Conservation (phyloP, 306 rosid species). For the Leucaena leucocephala region DNA sequence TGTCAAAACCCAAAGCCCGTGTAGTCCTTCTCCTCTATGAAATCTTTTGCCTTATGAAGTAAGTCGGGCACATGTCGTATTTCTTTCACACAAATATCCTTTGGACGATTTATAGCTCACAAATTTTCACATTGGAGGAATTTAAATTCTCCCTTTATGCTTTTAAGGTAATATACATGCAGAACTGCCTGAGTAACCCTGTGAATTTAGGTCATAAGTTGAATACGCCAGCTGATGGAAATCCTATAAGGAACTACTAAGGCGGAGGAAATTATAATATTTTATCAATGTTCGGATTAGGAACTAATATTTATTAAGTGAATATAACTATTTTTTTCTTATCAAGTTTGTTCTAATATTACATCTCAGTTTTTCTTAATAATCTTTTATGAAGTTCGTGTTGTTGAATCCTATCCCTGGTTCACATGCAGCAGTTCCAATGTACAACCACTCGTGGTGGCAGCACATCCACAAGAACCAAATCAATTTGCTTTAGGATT, state of each 20-base stretch:
- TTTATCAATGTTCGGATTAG: neutral
- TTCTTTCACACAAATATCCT: neutral
- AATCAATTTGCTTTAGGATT: constrained; percentile 89
- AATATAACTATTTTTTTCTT: neutral
- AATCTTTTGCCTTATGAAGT: too few relatives aligned
- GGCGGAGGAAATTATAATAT: neutral
- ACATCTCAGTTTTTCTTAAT: neutral
- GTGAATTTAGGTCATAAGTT: neutral
- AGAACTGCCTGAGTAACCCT: neutral
- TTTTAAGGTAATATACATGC: neutral
- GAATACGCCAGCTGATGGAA: neutral
- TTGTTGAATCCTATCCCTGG: constrained; percentile 26
- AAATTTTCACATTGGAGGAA: neutral
- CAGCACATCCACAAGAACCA: constrained; percentile 99
- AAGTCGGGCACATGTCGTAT: neutral
- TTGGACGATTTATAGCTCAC: neutral
- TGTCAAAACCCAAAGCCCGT: constrained; percentile 3
- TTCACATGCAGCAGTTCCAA: constrained; percentile 58
- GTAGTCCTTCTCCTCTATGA: neutral
- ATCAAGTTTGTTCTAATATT: constrained; percentile 9
- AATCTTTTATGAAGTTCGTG: neutral
- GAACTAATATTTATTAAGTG: neutral
- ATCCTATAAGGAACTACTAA: neutral
- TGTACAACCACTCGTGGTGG: constrained; percentile 81
- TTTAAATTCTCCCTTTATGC: neutral